Percentiles rank a stretch among this genome's conserved stretches.
Conservation (phyloP, 2,329 filamentous ascomycete genomes). For the Penicillium sp. region DNA sequence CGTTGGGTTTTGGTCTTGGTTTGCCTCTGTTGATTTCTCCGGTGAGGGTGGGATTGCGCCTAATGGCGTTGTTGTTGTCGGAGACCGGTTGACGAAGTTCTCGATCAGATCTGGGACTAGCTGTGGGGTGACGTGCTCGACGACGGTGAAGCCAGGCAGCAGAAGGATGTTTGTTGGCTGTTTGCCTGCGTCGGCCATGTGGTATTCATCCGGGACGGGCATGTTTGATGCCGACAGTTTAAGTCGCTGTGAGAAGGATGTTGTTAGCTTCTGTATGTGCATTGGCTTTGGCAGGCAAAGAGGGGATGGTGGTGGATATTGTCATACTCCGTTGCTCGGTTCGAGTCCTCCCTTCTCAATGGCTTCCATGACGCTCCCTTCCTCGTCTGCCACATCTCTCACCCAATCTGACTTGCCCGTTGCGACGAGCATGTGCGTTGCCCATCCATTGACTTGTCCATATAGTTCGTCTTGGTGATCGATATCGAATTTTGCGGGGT, state of each 20-base stretch:
- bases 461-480: constrained; percentile 79
- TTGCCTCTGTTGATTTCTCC: constrained; percentile 15
- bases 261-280: constrained; percentile 7
- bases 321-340: constrained; percentile 45
- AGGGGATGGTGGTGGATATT: background rate
- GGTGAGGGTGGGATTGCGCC: constrained; percentile 36
- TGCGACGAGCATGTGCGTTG: constrained; percentile 84
- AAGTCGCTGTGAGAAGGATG: constrained; percentile 58
- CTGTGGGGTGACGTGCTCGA: constrained; percentile 79
- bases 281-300: background rate
- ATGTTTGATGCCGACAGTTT: constrained; percentile 95
- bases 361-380: constrained; percentile 79
- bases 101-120: constrained; percentile 70
- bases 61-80: constrained; percentile 72
- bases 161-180: constrained; percentile 77
- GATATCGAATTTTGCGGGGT: constrained; percentile 71
- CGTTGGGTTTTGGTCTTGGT: constrained; percentile 17
- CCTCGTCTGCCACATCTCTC: constrained; percentile 81
- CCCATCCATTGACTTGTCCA: constrained; percentile 82
- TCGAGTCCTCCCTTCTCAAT: constrained; percentile 52
- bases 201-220: constrained; percentile 67
- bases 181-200: constrained; percentile 55
- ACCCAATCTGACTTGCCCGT: constrained; percentile 98
- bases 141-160: constrained; percentile 77
- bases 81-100: constrained; percentile 66